Evolutionary conservation across 1,139 yeast genomes (phyloP).

Genomic region (Wickerhamomyces sp.): DNA sequence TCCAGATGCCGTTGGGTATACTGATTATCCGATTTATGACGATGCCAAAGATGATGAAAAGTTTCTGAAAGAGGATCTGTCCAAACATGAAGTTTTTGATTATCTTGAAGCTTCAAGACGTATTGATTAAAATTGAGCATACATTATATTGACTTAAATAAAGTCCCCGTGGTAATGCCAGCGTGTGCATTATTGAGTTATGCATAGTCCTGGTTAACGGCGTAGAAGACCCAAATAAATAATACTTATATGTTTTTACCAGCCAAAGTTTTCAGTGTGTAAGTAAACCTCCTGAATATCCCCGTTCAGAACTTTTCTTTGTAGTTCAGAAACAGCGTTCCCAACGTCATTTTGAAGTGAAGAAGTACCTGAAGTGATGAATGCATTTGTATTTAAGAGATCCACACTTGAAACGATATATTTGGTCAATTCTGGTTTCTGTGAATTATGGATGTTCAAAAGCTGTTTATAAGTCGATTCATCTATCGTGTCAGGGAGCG

Average conservation of each 20-base stretch:
- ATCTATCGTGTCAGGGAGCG: constrained; percentile 1
- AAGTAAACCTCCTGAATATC: constrained; percentile 43
- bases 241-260: constrained; percentile 29
- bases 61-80: not conserved
- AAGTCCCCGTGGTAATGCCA: too few species aligned
- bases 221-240: not conserved
- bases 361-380: constrained; percentile 49
- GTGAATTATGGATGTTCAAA: constrained; percentile 12
- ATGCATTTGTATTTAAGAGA: constrained; percentile 36
- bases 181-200: too few species aligned
- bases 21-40: constrained; percentile 23
- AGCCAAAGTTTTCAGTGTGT: constrained; percentile 57
- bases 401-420: constrained; percentile 11
- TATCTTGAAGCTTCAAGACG: too few species aligned
- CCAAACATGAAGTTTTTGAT: too few species aligned
- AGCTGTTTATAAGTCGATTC: constrained; percentile 2
- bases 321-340: constrained; percentile 37
- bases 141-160: too few species aligned
- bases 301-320: constrained; percentile 23
- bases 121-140: too few species aligned
- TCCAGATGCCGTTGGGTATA: constrained; percentile 28
- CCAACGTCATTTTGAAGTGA: constrained; percentile 41
- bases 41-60: constrained; percentile 3
- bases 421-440: constrained; percentile 32
- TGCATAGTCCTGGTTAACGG: not conserved